A percentile compares a stretch with the other conserved stretches of the same genome.
phyloP scores from a whole-genome alignment of 2,329 filamentous ascomycete species.

The Phaeomoniella chlamydospora region DNA sequence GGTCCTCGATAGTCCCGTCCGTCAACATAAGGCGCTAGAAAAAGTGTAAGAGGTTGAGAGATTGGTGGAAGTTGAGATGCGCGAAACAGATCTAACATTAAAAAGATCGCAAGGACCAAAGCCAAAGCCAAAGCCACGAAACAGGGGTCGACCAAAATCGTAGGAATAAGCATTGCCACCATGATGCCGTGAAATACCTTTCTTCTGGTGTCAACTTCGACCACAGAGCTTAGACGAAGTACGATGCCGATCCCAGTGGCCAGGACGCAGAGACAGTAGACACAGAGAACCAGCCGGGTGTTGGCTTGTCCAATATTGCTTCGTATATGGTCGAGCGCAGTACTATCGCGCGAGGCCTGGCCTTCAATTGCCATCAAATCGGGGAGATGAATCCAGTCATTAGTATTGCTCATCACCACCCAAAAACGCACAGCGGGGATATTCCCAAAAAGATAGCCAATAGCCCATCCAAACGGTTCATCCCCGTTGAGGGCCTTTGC shows the following conservation, averaged over 20 bases:
- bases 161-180: conserved; percentile 86
- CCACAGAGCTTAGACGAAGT: conserved; percentile 57
- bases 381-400: conserved; percentile 64
- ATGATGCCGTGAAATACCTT: conserved; percentile 99
- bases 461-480: conserved; percentile 84
- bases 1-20: conserved; percentile 84
- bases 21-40: conserved; percentile 87
- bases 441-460: conserved; percentile 80
- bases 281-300: conserved; percentile 60
- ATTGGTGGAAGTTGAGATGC: conserved; percentile 85
- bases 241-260: conserved; percentile 58
- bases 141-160: conserved; percentile 72
- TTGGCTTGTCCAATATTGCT: conserved; percentile 57
- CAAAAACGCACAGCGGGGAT: conserved; percentile 56
- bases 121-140: conserved; percentile 70
- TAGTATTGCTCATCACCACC: conserved; percentile 53
- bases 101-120: conserved; percentile 67
- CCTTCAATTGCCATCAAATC: conserved; percentile 45
- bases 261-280: conserved; percentile 61
- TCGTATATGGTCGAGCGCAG: conserved; percentile 29
- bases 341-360: conserved; percentile 1
- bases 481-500: conserved; percentile 50
- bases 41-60: conserved; percentile 69
- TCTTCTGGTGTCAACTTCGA: conserved; percentile 85
- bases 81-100: conserved; percentile 76